A percentile compares a stretch with the other conserved stretches of the same genome.
Conservation (phyloP, 768 basidiomycete genomes). For the Xerocomellus intermedius region DNA sequence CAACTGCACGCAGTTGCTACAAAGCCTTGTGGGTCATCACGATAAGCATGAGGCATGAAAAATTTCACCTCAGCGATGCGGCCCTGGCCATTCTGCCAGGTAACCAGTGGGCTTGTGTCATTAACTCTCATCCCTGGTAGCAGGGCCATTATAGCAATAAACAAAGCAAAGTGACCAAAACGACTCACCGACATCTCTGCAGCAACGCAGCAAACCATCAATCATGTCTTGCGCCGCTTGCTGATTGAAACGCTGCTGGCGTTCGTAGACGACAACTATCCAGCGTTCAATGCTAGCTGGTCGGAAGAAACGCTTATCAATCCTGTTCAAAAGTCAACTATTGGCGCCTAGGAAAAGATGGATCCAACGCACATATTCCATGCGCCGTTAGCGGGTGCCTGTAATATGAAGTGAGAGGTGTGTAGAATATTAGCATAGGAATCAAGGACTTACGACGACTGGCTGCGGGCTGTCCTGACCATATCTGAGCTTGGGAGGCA, state of each 20-base stretch:
- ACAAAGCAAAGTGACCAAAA: background rate
- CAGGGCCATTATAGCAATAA: background rate
- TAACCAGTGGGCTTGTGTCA: slow-evolving; percentile 43
- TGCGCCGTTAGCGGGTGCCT: slow-evolving; percentile 63
- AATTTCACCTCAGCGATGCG: slow-evolving; percentile 44
- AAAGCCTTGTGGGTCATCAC: background rate
- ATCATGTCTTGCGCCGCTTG: slow-evolving; percentile 54
- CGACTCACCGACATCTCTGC: slow-evolving; percentile 58
- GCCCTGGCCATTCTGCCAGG: slow-evolving; percentile 59
- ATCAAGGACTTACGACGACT: slow-evolving; percentile 48
- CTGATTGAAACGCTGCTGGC: slow-evolving; percentile 52
- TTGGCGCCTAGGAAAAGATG: background rate
- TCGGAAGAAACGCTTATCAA: slow-evolving; percentile 67
- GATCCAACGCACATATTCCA: slow-evolving; percentile 68
- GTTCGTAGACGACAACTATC: slow-evolving; percentile 68
- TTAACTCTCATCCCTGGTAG: slow-evolving; percentile 56
- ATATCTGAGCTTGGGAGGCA: slow-evolving; percentile 65
- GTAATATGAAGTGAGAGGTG: slow-evolving; percentile 5
- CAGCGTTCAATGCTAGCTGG: slow-evolving; percentile 55
- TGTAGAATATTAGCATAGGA: background rate
- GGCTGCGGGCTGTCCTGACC: slow-evolving; percentile 54
- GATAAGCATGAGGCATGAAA: background rate
- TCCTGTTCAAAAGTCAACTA: slow-evolving; percentile 39
- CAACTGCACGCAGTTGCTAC: slow-evolving; percentile 52
- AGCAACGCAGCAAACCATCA: slow-evolving; percentile 46